Evolutionary conservation across 2,329 filamentous ascomycete species (phyloP).

Genomic region (Aspergillus persii): DNA sequence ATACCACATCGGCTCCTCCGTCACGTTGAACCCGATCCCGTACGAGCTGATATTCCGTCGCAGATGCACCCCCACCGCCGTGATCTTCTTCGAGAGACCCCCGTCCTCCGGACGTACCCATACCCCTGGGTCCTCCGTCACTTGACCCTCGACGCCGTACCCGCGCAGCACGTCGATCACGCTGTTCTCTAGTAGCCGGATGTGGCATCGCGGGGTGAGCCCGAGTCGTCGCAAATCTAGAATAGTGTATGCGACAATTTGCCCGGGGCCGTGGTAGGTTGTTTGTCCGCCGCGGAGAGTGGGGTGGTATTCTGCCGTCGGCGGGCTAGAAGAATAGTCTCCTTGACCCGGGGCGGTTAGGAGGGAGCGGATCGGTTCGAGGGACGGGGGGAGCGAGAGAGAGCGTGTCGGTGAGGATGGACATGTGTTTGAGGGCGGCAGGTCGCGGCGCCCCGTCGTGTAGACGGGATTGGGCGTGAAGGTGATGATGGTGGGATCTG

Average conservation of each 20-base stretch:
- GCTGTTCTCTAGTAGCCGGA: conserved; percentile 72
- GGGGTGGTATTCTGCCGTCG: conserved; percentile 60
- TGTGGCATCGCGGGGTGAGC: conserved; percentile 72
- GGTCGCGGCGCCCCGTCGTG: conserved; percentile 83
- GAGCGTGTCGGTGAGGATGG: conserved; percentile 20
- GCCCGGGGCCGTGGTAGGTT: conserved; percentile 93
- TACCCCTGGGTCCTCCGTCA: conserved; percentile 77
- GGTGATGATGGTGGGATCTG: conserved; percentile 71
- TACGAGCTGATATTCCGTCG: conserved; percentile 78
- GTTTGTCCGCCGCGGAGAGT: conserved; percentile 84
- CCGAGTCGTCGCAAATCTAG: conserved; percentile 71
- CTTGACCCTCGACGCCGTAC: conserved; percentile 62
- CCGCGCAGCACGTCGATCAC: conserved; percentile 64
- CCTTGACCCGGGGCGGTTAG: conserved; percentile 18
- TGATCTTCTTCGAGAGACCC: conserved; percentile 63
- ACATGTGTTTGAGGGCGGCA: conserved; percentile 39
- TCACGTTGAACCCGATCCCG: conserved; percentile 68
- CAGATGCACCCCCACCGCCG: conserved; percentile 88
- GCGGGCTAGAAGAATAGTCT: neutral
- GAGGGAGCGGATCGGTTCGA: conserved; percentile 38
- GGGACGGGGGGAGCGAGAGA: conserved; percentile 36
- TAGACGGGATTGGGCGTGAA: conserved; percentile 82
- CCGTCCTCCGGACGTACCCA: conserved; percentile 56
- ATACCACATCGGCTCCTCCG: conserved; percentile 62
- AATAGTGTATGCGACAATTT: conserved; percentile 88